Conservation (phyloP, 306 rosid species). For the Cercis canadensis region DNA sequence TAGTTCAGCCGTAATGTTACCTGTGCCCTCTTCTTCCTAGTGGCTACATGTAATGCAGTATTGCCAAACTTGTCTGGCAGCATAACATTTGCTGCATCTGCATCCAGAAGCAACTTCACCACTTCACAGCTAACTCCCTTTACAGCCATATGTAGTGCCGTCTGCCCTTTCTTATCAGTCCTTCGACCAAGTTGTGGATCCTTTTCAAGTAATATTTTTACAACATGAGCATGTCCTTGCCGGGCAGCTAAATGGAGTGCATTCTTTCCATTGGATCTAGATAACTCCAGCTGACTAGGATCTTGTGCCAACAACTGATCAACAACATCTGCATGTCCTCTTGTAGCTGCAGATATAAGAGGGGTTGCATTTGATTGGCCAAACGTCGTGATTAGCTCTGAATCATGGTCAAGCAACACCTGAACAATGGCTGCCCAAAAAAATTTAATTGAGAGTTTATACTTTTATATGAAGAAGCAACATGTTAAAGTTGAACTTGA, state of each 20-base stretch:
- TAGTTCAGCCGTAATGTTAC: too few relatives aligned
- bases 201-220: conserved; percentile 42
- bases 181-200: conserved; percentile 60
- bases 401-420: conserved; percentile 54
- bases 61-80: conserved; percentile 65
- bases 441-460: too few relatives aligned
- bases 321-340: conserved; percentile 54
- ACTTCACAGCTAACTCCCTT: conserved; percentile 58
- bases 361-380: conserved; percentile 66
- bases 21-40: conserved; percentile 67
- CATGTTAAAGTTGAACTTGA: too few relatives aligned
- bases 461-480: too few relatives aligned
- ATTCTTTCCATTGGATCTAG: conserved; percentile 60
- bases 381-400: conserved; percentile 53
- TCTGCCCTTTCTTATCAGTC: conserved; percentile 65
- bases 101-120: conserved; percentile 48
- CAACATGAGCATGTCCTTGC: conserved; percentile 60
- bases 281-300: conserved; percentile 52
- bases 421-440: conserved; percentile 2
- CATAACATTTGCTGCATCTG: conserved; percentile 59
- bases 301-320: conserved; percentile 46
- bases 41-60: conserved; percentile 61
- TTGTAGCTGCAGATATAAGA: conserved; percentile 60
- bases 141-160: conserved; percentile 66
- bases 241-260: conserved; percentile 64